These are phyloP conservation scores for Vanrija humicola DNA, from an alignment of 1,284 basidiomycete species.

Conservation along the genomic window DNA sequence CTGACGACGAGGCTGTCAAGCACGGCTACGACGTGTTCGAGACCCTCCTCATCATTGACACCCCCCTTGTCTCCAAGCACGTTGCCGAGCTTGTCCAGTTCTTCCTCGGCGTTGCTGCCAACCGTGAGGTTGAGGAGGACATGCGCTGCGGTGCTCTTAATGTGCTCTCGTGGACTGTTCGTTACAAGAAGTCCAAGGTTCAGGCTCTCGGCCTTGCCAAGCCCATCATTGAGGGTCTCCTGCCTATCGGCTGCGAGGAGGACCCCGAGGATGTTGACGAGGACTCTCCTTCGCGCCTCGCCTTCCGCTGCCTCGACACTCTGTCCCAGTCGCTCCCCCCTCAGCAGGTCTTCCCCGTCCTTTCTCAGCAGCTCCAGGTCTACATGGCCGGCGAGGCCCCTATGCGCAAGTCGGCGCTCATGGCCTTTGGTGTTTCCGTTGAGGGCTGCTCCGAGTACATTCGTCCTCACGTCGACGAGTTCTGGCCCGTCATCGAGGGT, in stretches of 20 bases:
- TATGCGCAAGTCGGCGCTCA: constrained; percentile 86
- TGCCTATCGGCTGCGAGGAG: constrained; percentile 89
- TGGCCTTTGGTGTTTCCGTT: constrained; percentile 91
- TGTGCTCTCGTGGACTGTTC: constrained; percentile 91
- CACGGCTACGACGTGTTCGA: constrained; percentile 95
- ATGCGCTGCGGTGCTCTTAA: constrained; percentile 90
- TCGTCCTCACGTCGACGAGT: constrained; percentile 83
- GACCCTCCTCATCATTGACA: constrained; percentile 90
- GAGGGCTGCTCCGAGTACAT: constrained; percentile 99
- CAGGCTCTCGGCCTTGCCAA: constrained; percentile 81
- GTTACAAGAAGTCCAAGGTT: constrained; percentile 96
- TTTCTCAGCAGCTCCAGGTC: constrained; percentile 72
- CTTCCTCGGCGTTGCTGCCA: constrained; percentile 79
- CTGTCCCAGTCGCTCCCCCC: constrained; percentile 93
- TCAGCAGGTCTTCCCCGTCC: constrained; percentile 91
- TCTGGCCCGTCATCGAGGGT: constrained; percentile 92
- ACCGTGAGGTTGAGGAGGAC: constrained; percentile 71
- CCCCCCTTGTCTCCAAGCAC: constrained; percentile 83
- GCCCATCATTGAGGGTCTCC: constrained; percentile 82
- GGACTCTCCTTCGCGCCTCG: constrained; percentile 86
- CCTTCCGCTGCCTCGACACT: constrained; percentile 90
- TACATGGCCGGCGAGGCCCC: constrained; percentile 81
- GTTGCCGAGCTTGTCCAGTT: constrained; percentile 85
- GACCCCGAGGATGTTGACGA: constrained; percentile 75
- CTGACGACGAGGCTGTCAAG: constrained; percentile 77